phyloP scores from a whole-genome alignment of 768 basidiomycete genomes.

The Mrakia frigida region DNA sequence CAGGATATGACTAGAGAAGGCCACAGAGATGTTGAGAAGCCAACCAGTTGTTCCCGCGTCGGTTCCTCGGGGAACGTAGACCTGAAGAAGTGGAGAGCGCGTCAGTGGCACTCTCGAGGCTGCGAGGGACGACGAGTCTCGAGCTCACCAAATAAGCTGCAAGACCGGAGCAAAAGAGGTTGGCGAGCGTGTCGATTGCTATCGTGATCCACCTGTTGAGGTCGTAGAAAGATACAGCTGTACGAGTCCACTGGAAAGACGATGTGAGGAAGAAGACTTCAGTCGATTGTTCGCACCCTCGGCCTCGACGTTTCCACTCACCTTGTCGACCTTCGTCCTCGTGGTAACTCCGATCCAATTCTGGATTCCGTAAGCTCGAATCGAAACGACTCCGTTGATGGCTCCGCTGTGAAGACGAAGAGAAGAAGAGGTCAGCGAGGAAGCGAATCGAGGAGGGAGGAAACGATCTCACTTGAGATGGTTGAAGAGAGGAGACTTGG shows the following conservation, averaged over 20 bases:
- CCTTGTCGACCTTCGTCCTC: conserved; percentile 53
- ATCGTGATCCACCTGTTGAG: conserved; percentile 46
- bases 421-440: conserved; percentile 44
- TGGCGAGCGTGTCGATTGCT: conserved; percentile 59
- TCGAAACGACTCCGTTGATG: conserved; percentile 55
- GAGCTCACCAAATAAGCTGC: conserved; percentile 56
- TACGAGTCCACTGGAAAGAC: conserved; percentile 43
- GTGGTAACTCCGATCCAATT: conserved; percentile 49
- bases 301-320: not conserved
- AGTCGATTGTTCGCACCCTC: not conserved
- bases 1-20: conserved; percentile 40
- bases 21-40: conserved; percentile 42
- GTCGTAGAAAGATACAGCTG: conserved; percentile 46
- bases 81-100: not conserved
- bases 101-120: too few relatives aligned
- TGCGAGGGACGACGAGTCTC: too few relatives aligned
- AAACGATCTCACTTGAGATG: conserved; percentile 45
- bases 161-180: conserved; percentile 53
- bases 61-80: conserved; percentile 43
- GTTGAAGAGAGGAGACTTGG: conserved; percentile 51
- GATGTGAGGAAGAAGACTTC: not conserved
- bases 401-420: conserved; percentile 53
- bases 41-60: conserved; percentile 43
- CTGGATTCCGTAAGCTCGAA: conserved; percentile 60
- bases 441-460: too few relatives aligned